Conservation (phyloP, 176 grass and related monocot species). For the Alopecurus myosuroides region DNA sequence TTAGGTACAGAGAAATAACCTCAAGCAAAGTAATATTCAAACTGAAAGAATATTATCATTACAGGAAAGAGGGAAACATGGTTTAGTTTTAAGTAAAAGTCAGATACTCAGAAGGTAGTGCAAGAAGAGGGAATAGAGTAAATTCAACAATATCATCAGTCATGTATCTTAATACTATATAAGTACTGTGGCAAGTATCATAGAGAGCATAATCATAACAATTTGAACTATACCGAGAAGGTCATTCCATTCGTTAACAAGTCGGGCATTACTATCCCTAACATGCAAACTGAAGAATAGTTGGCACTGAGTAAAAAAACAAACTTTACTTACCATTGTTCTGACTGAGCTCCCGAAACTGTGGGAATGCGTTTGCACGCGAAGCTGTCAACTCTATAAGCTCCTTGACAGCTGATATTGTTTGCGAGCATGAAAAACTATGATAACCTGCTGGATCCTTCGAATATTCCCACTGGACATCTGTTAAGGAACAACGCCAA, state of each 20-base stretch:
- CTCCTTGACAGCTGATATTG: neutral
- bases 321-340: neutral
- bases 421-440: neutral
- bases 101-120: neutral
- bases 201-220: neutral
- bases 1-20: neutral
- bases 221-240: neutral
- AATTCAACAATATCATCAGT: neutral
- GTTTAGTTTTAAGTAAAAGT: neutral
- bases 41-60: neutral
- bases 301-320: neutral
- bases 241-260: neutral
- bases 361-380: neutral
- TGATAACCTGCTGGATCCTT: neutral
- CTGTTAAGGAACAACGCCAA: neutral
- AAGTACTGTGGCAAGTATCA: neutral
- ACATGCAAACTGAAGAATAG: neutral
- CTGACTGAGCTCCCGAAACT: neutral
- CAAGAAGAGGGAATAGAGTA: neutral
- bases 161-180: neutral
- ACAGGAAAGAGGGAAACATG: neutral
- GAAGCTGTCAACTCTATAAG: neutral
- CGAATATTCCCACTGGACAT: neutral
- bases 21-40: neutral
- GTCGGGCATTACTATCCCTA: neutral